These are phyloP conservation scores for Geotrichum restrictum DNA, from an alignment of 1,139 yeast genomes.

Conservation along the genomic window DNA sequence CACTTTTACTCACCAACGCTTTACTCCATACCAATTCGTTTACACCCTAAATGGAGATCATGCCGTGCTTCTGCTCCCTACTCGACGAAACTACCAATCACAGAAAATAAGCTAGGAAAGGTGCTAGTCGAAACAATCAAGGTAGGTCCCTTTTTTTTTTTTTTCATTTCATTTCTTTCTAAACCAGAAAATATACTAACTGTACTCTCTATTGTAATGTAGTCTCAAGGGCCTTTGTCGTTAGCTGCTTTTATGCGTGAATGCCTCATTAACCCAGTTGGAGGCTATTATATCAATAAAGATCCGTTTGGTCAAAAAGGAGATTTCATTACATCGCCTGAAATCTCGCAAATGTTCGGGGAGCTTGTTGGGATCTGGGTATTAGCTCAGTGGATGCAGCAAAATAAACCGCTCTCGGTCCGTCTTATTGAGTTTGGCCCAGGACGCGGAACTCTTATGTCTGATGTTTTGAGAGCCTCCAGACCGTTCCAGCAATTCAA, in stretches of 20 bases:
- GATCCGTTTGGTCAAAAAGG: constrained; percentile 69
- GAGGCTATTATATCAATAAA: constrained; percentile 75
- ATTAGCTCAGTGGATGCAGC: constrained; percentile 54
- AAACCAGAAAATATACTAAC: too few species aligned
- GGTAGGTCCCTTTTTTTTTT: constrained; percentile 3
- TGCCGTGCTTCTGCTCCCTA: not conserved
- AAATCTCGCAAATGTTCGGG: constrained; percentile 83
- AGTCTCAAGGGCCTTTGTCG: constrained; percentile 70
- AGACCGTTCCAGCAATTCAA: constrained; percentile 33
- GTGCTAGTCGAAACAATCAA: constrained; percentile 20
- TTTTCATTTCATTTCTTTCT: not conserved
- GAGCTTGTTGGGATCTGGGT: constrained; percentile 78
- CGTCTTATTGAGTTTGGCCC: constrained; percentile 85
- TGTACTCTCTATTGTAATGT: too few species aligned
- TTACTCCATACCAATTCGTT: too few species aligned
- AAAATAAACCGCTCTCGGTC: constrained; percentile 48
- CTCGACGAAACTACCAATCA: constrained; percentile 10
- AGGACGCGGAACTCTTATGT: constrained; percentile 76
- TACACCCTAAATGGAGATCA: not conserved
- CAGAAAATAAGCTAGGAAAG: constrained; percentile 20
- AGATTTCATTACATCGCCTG: constrained; percentile 83
- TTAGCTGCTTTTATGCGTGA: constrained; percentile 75
- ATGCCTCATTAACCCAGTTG: constrained; percentile 72
- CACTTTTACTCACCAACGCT: not conserved
- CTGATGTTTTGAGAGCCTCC: constrained; percentile 50